phyloP scores from a whole-genome alignment of 805 yeast species.

The Saccharomycopsis sp. region DNA sequence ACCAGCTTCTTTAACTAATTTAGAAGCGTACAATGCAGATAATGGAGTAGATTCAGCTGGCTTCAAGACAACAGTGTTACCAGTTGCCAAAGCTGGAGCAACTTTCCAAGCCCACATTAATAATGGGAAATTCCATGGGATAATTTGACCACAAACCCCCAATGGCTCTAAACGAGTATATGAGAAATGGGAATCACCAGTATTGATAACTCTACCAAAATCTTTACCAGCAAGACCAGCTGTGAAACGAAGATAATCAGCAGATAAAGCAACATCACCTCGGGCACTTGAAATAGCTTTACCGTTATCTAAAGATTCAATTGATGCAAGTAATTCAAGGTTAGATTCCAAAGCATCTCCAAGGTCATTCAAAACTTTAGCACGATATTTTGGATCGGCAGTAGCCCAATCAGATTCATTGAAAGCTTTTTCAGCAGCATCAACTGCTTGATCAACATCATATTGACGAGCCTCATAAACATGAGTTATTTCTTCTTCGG shows the following conservation, averaged over 20 bases:
- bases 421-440: conserved; percentile 60
- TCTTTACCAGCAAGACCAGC: conserved; percentile 71
- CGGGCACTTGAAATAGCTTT: conserved; percentile 59
- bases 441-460: conserved; percentile 65
- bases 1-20: conserved; percentile 59
- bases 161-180: conserved; percentile 68
- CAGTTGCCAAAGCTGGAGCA: conserved; percentile 73
- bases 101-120: conserved; percentile 77
- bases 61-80: conserved; percentile 66
- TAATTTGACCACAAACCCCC: conserved; percentile 79
- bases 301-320: conserved; percentile 75
- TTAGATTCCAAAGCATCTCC: conserved; percentile 65
- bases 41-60: conserved; percentile 76
- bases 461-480: conserved; percentile 53
- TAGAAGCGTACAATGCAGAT: conserved; percentile 58
- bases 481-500: conserved; percentile 52
- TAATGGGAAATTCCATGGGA: conserved; percentile 82
- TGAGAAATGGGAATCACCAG: conserved; percentile 56
- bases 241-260: conserved; percentile 59
- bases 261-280: conserved; percentile 60
- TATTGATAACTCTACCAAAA: conserved; percentile 55
- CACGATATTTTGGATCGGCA: conserved; percentile 51
- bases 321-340: conserved; percentile 54
- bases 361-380: conserved; percentile 45
- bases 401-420: conserved; percentile 48